A percentile compares a stretch with the other conserved stretches of the same genome.
These are phyloP conservation scores for Cyclotella baltica DNA, from an alignment of 108 stramenopile species.

Conservation along the genomic window DNA sequence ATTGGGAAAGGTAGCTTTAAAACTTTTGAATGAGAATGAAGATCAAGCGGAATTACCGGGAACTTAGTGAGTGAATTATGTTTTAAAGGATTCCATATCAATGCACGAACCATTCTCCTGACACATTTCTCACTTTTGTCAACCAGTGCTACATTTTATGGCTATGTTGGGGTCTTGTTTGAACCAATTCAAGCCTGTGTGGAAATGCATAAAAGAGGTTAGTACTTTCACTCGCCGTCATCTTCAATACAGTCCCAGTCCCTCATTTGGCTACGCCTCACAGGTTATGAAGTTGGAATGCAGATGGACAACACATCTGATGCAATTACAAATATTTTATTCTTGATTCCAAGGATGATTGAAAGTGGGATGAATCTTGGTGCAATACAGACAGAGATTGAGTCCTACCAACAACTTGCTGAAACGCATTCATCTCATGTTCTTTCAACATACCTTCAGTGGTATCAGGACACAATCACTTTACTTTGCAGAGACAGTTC, in stretches of 20 bases:
- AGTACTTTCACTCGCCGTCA: no score
- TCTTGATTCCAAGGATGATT: constrained; percentile 18
- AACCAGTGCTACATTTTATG: constrained; percentile 2
- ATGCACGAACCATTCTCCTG: no score
- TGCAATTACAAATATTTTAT: constrained; percentile 20
- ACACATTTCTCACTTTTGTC: not conserved
- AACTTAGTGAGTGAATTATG: constrained; percentile 10
- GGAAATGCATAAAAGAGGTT: constrained; percentile 19
- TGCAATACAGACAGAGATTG: constrained; percentile 21
- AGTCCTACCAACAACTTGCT: constrained; percentile 24
- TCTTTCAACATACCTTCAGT: not conserved
- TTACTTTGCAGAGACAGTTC: not conserved
- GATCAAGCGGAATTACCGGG: not conserved
- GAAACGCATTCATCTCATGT: not conserved
- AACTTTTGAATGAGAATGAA: constrained; percentile 16
- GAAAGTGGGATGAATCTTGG: constrained; percentile 25
- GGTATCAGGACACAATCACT: constrained; percentile 10
- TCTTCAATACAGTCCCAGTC: no score
- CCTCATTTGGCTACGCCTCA: no score
- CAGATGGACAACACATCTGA: constrained; percentile 17
- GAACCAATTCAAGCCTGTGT: constrained; percentile 42
- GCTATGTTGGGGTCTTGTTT: not conserved
- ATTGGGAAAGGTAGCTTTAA: constrained; percentile 21
- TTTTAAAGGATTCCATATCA: not conserved
- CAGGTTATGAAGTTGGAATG: constrained; percentile 39